Conservation (phyloP, 306 rosid species). For the Pyrus bretschneideri region DNA sequence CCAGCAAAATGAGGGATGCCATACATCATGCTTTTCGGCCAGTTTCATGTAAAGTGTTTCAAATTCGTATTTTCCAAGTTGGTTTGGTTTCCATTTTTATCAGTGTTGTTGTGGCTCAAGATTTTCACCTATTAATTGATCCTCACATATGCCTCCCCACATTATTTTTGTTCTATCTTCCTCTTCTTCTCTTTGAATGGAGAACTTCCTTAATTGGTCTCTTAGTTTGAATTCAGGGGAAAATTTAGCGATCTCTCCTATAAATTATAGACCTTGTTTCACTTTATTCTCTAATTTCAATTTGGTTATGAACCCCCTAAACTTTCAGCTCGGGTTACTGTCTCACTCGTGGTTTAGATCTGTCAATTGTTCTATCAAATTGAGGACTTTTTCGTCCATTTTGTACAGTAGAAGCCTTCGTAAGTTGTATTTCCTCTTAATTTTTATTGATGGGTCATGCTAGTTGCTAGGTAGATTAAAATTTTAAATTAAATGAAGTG, state of each 20-base stretch:
- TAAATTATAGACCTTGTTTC: background rate
- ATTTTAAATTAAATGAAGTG: too few species aligned
- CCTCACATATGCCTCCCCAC: background rate
- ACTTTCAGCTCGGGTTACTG: background rate
- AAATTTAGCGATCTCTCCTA: too few species aligned
- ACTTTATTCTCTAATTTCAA: too few species aligned
- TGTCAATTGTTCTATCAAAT: background rate
- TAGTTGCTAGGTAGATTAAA: too few species aligned
- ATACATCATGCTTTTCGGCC: conserved; percentile 19
- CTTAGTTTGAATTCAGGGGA: background rate
- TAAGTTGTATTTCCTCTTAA: background rate
- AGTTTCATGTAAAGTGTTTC: conserved; percentile 12
- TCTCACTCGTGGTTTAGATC: too few species aligned
- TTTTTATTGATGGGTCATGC: too few species aligned
- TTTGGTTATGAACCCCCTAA: background rate
- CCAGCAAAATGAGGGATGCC: conserved; percentile 32
- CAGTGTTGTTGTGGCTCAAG: background rate
- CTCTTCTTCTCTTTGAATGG: background rate
- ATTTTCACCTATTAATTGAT: background rate
- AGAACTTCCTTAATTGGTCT: background rate
- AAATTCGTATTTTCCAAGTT: background rate
- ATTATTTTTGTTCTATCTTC: background rate
- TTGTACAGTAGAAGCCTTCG: background rate
- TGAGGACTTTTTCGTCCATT: background rate
- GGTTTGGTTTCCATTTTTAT: conserved; percentile 5